phyloP scores from a whole-genome alignment of 768 basidiomycete species.

The Phylloporus sp. region DNA sequence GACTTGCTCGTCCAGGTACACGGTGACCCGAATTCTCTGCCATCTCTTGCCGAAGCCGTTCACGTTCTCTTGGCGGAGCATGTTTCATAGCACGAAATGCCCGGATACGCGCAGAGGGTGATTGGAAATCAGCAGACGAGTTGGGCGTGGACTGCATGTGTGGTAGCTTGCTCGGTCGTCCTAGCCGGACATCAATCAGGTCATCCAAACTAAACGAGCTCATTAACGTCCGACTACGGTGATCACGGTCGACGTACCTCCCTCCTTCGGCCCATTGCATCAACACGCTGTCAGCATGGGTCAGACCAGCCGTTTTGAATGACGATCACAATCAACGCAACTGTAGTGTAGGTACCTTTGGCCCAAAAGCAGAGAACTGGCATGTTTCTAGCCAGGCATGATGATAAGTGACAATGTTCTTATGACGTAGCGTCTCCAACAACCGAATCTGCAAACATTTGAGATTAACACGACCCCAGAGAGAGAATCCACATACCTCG shows the following conservation, averaged over 20 bases:
- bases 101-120: constrained; percentile 68
- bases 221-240: background rate
- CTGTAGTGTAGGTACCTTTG: constrained; percentile 85
- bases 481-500: constrained; percentile 45
- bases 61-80: constrained; percentile 60
- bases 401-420: constrained; percentile 93
- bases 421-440: constrained; percentile 82
- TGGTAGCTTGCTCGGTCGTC: constrained; percentile 44
- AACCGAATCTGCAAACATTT: constrained; percentile 58
- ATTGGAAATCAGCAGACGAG: constrained; percentile 39
- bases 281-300: constrained; percentile 50
- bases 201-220: constrained; percentile 78
- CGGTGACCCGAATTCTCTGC: constrained; percentile 27
- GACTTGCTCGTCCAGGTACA: constrained; percentile 31
- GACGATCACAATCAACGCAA: constrained; percentile 34
- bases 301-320: background rate
- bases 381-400: constrained; percentile 89
- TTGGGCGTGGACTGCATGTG: constrained; percentile 39
- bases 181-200: constrained; percentile 76
- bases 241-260: constrained; percentile 34
- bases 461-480: background rate
- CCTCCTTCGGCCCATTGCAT: constrained; percentile 96
- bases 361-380: constrained; percentile 86
- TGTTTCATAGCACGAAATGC: constrained; percentile 70
- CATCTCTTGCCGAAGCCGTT: constrained; percentile 54